These are phyloP conservation scores for Thelonectria blattea DNA, from an alignment of 2,329 filamentous ascomycete genomes.

Conservation along the genomic window DNA sequence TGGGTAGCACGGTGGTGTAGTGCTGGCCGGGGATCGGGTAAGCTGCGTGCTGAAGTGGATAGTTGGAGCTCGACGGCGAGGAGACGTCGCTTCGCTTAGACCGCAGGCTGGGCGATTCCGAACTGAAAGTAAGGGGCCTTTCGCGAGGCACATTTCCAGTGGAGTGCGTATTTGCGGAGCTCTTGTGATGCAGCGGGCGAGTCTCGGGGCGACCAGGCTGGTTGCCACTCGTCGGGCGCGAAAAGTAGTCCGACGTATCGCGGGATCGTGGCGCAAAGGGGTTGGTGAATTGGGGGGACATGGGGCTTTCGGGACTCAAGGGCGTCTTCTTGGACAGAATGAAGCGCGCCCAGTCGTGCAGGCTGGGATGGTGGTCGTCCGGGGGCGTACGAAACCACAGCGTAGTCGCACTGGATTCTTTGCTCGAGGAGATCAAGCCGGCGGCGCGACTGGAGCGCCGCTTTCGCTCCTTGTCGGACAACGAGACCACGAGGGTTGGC, in stretches of 20 bases:
- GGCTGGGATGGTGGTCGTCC: slow-evolving; percentile 57
- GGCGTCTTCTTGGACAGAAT: slow-evolving; percentile 55
- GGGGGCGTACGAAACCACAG: slow-evolving; percentile 63
- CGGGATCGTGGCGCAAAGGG: slow-evolving; percentile 54
- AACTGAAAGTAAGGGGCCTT: slow-evolving; percentile 58
- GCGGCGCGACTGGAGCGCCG: slow-evolving; percentile 68
- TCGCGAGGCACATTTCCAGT: slow-evolving; percentile 55
- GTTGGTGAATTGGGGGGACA: slow-evolving; percentile 60
- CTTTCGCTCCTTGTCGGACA: slow-evolving; percentile 67
- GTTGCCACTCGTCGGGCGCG: slow-evolving; percentile 53
- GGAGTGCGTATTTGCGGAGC: slow-evolving; percentile 55
- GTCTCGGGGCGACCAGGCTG: slow-evolving; percentile 43
- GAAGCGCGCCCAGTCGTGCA: slow-evolving; percentile 66
- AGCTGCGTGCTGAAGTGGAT: slow-evolving; percentile 47
- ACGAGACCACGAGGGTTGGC: slow-evolving; percentile 64
- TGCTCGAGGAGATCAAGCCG: slow-evolving; percentile 58
- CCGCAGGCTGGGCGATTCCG: slow-evolving; percentile 65
- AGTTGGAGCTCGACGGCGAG: slow-evolving; percentile 59
- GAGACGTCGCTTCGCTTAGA: slow-evolving; percentile 69
- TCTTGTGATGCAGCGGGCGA: slow-evolving; percentile 52
- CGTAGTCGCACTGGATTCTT: slow-evolving; percentile 55
- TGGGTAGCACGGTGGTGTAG: slow-evolving; percentile 58
- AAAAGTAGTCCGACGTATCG: slow-evolving; percentile 50
- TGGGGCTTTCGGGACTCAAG: slow-evolving; percentile 58
- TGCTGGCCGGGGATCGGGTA: slow-evolving; percentile 51